Conservation (phyloP, 345 rosid species). For the Citrus australasica region DNA sequence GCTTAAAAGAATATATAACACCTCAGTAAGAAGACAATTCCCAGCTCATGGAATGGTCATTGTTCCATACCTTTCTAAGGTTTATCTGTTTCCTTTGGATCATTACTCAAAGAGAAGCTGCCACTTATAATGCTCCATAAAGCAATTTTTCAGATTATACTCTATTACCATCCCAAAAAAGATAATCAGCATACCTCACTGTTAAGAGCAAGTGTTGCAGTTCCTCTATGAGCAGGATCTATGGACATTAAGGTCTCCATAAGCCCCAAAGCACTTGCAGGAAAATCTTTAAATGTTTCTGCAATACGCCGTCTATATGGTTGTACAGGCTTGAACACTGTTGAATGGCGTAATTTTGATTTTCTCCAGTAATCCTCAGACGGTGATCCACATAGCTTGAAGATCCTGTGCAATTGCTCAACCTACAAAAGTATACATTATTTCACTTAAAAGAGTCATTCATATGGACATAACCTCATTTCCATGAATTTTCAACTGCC, state of each 20-base stretch:
- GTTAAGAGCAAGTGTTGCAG: conserved; percentile 68
- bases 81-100: background rate
- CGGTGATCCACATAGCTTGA: conserved; percentile 95
- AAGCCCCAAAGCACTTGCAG: conserved; percentile 58
- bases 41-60: background rate
- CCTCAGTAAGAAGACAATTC: background rate
- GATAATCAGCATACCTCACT: conserved; percentile 58
- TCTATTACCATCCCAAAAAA: background rate
- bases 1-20: background rate
- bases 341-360: conserved; percentile 56
- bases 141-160: background rate
- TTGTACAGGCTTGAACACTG: conserved; percentile 75
- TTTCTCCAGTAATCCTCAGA: conserved; percentile 76
- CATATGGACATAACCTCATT: background rate
- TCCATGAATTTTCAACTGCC: background rate
- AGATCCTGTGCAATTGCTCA: conserved; percentile 91
- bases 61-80: background rate
- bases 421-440: conserved; percentile 42
- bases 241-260: conserved; percentile 75
- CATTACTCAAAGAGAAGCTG: background rate
- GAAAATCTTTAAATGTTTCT: conserved; percentile 62
- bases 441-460: background rate
- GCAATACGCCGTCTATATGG: conserved; percentile 68
- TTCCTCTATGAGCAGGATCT: conserved; percentile 76
- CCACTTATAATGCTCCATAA: background rate